Evolutionary conservation across 495 filamentous ascomycete genomes (phyloP).

Genomic region (Clavariopsis aquatica): DNA sequence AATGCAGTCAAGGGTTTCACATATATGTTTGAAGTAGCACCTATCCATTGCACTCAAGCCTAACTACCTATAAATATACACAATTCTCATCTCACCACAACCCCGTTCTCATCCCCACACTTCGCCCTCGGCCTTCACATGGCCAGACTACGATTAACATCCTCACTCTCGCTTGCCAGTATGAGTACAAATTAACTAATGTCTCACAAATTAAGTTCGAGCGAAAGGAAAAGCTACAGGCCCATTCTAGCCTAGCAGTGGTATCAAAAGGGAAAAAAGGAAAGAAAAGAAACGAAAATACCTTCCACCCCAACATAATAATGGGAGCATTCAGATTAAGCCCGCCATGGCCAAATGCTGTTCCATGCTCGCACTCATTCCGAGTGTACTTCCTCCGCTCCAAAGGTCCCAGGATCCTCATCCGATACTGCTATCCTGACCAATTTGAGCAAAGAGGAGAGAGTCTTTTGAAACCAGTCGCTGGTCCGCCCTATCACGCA

Average conservation of each 20-base stretch:
- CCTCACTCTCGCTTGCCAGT: conserved; percentile 12
- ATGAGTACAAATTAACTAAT: conserved; percentile 26
- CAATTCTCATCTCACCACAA: background rate
- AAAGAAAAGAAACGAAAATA: conserved; percentile 15
- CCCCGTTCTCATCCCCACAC: background rate
- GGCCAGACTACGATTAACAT: background rate
- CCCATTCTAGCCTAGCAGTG: conserved; percentile 7
- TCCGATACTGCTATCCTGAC: background rate
- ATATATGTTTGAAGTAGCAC: background rate
- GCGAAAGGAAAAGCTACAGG: background rate
- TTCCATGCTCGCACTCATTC: background rate
- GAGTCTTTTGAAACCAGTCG: background rate
- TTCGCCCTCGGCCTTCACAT: background rate
- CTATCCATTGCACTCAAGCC: background rate
- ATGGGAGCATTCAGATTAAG: background rate
- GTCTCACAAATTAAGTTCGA: background rate
- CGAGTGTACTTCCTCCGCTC: background rate
- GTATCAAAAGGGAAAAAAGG: conserved; percentile 25
- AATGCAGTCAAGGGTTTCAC: no score
- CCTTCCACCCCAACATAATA: background rate
- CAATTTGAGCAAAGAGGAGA: background rate
- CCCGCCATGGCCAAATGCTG: background rate
- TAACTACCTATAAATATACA: background rate
- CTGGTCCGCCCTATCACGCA: background rate
- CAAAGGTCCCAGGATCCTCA: background rate